A percentile compares a stretch with the other conserved stretches of the same genome.
phyloP scores from a whole-genome alignment of 2,329 filamentous ascomycete genomes.

The Thelonectria olida region DNA sequence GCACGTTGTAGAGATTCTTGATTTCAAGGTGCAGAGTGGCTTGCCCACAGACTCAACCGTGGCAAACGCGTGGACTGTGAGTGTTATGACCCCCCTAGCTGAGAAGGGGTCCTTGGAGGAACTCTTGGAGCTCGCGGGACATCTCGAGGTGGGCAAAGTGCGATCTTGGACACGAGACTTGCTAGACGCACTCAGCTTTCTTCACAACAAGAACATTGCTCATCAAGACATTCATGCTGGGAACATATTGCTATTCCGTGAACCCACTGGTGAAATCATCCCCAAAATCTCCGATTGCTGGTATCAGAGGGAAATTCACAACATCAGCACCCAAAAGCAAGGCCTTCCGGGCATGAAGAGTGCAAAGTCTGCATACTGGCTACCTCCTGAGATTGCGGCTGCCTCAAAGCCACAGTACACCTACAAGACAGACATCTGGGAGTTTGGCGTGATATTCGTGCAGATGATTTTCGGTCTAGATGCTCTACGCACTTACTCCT shows the following conservation, averaged over 20 bases:
- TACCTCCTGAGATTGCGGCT: slow-evolving; percentile 78
- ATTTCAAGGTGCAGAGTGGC: slow-evolving; percentile 78
- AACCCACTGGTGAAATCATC: slow-evolving; percentile 72
- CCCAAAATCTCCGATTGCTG: slow-evolving; percentile 80
- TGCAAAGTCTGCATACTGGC: slow-evolving; percentile 83
- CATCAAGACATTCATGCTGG: slow-evolving; percentile 84
- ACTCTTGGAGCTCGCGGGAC: slow-evolving; percentile 80
- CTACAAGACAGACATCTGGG: slow-evolving; percentile 92
- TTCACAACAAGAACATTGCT: slow-evolving; percentile 84
- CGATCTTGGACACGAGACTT: slow-evolving; percentile 93
- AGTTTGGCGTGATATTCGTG: slow-evolving; percentile 88
- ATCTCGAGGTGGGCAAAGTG: slow-evolving; percentile 77
- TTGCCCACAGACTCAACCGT: slow-evolving; percentile 49
- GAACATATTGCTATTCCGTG: slow-evolving; percentile 81
- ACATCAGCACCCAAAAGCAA: slow-evolving; percentile 63
- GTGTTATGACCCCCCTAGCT: slow-evolving; percentile 78
- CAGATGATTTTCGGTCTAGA: slow-evolving; percentile 94
- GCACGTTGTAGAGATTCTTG: slow-evolving; percentile 81
- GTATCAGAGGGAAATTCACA: slow-evolving; percentile 75
- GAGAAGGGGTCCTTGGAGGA: slow-evolving; percentile 86
- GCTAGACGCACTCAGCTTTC: slow-evolving; percentile 85
- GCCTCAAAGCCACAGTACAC: slow-evolving; percentile 70
- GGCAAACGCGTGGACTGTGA: slow-evolving; percentile 72
- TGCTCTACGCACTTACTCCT: slow-evolving; percentile 79
- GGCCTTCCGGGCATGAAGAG: slow-evolving; percentile 63